These are phyloP conservation scores for Raffaelea arxii DNA, from an alignment of 2,329 filamentous ascomycete genomes.

Conservation along the genomic window DNA sequence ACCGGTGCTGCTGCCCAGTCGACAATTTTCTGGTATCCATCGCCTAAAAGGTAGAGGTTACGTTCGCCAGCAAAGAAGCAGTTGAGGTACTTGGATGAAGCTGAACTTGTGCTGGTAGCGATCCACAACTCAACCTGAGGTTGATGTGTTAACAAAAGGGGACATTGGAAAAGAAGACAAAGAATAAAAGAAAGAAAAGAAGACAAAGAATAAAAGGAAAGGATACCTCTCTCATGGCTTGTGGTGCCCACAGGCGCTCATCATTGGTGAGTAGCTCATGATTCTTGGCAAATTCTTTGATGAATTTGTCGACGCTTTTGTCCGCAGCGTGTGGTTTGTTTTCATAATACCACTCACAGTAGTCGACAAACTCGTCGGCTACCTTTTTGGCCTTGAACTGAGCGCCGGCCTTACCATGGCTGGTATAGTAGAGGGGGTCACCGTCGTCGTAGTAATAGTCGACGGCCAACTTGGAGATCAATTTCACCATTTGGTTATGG, in stretches of 20 bases:
- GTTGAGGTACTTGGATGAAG: slow-evolving; percentile 4
- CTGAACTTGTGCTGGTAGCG: slow-evolving; percentile 1
- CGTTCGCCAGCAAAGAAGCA: slow-evolving; percentile 3
- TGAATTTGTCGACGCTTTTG: slow-evolving; percentile 1
- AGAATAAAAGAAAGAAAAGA: no score
- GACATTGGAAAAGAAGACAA: no score
- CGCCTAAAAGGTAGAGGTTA: slow-evolving; percentile 2
- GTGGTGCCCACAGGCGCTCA: slow-evolving; percentile 2
- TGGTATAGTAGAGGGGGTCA: slow-evolving; percentile 2
- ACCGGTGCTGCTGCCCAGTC: neutral
- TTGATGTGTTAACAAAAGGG: no score
- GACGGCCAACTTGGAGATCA: neutral
- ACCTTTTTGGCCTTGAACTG: slow-evolving; percentile 6
- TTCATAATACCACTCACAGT: slow-evolving; percentile 1
- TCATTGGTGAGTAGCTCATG: slow-evolving; percentile 4
- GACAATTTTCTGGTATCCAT: slow-evolving; percentile 3
- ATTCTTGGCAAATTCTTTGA: neutral
- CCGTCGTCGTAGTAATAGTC: slow-evolving; percentile 3
- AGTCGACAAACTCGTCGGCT: slow-evolving; percentile 4
- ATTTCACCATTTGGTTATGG: slow-evolving; percentile 1
- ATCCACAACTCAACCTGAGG: slow-evolving; percentile 4
- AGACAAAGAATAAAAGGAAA: no score
- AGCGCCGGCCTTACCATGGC: neutral
- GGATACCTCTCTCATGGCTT: slow-evolving; percentile 1
- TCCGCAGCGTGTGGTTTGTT: neutral